Evolutionary conservation across 2,329 filamentous ascomycete species (phyloP).

Genomic region (Fusarium transvaalense): DNA sequence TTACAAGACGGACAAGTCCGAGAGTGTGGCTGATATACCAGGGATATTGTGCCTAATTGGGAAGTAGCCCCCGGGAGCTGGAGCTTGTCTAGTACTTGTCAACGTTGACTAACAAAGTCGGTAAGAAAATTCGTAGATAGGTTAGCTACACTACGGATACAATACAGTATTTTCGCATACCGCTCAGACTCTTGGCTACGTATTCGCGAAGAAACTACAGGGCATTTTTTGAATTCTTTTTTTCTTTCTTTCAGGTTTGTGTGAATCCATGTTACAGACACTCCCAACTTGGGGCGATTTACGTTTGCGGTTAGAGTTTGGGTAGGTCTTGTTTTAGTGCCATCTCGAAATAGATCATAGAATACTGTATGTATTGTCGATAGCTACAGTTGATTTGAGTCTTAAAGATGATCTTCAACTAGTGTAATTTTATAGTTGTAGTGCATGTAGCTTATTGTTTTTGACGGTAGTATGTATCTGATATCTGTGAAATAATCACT

Average conservation of each 20-base stretch:
- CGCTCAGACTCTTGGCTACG: neutral
- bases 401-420: neutral
- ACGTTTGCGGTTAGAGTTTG: neutral
- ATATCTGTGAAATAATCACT: neutral
- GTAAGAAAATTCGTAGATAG: conserved; percentile 10
- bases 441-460: neutral
- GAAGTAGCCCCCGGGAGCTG: conserved; percentile 21
- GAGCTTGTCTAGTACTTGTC: conserved; percentile 11
- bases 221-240: neutral
- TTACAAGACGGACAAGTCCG: conserved; percentile 28
- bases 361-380: neutral
- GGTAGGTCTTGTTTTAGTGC: conserved; percentile 1
- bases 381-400: neutral
- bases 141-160: no score
- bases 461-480: neutral
- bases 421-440: neutral
- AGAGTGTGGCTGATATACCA: conserved; percentile 28
- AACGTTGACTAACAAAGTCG: conserved; percentile 25
- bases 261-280: neutral
- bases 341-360: neutral
- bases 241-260: neutral
- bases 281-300: neutral
- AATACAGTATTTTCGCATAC: conserved; percentile 16
- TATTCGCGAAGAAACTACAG: conserved; percentile 10
- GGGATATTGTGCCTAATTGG: conserved; percentile 17